These are phyloP conservation scores for Mycosphaerelloides madeirae DNA, from an alignment of 2,329 filamentous ascomycete genomes.

Conservation along the genomic window DNA sequence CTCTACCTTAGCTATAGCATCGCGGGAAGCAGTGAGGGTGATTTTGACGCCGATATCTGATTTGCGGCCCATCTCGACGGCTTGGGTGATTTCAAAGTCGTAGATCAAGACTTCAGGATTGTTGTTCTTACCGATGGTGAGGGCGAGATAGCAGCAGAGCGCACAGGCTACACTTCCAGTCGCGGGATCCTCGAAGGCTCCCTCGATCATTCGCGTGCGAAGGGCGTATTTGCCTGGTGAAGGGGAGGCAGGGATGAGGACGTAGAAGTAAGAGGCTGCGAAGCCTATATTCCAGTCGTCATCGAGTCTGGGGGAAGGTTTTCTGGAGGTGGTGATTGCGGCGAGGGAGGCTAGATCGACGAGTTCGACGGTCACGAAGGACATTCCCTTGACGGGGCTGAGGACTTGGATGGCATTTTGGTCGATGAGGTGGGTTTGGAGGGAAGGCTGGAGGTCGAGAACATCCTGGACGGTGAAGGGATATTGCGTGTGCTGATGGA, in stretches of 20 bases:
- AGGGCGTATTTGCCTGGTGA: slow-evolving; percentile 34
- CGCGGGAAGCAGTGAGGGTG: slow-evolving; percentile 34
- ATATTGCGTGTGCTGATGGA: slow-evolving; percentile 53
- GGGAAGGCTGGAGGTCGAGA: slow-evolving; percentile 34
- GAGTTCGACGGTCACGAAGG: slow-evolving; percentile 63
- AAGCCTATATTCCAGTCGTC: slow-evolving; percentile 52
- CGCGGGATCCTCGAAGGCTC: slow-evolving; percentile 46
- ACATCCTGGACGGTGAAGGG: slow-evolving; percentile 29
- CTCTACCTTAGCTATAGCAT: slow-evolving; percentile 37
- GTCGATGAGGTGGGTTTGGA: slow-evolving; percentile 17
- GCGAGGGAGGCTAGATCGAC: slow-evolving; percentile 56
- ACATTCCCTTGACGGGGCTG: slow-evolving; percentile 66
- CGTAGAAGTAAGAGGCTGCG: slow-evolving; percentile 57
- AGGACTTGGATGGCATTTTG: slow-evolving; percentile 30
- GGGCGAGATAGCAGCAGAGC: slow-evolving; percentile 42
- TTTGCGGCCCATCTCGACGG: slow-evolving; percentile 49
- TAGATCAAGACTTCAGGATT: slow-evolving; percentile 22
- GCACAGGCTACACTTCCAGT: slow-evolving; percentile 50
- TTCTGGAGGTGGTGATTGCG: slow-evolving; percentile 34
- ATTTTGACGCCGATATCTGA: slow-evolving; percentile 48
- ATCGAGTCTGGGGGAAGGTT: slow-evolving; percentile 37
- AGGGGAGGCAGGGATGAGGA: slow-evolving; percentile 31
- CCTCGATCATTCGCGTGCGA: slow-evolving; percentile 58
- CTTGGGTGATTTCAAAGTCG: slow-evolving; percentile 44
- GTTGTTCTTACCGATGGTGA: no score